phyloP scores from a whole-genome alignment of 352 stramenopile species.

The Elongisporangium prolatum region DNA sequence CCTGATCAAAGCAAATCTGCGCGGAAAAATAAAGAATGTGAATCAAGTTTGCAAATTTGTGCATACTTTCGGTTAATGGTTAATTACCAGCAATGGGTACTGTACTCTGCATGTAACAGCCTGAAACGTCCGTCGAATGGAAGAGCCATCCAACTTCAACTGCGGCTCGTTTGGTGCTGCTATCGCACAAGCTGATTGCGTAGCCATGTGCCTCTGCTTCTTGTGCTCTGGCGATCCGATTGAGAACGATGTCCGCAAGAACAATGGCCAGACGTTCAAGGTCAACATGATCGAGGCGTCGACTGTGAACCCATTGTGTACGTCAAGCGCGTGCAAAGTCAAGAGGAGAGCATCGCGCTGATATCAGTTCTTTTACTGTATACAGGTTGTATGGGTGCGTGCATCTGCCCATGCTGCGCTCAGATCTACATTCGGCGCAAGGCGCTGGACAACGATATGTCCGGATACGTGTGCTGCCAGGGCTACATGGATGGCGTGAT shows the following conservation, averaged over 20 bases:
- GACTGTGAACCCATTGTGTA: constrained; percentile 78
- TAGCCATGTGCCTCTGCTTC: constrained; percentile 30
- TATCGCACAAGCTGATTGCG: background rate
- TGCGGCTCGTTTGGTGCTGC: background rate
- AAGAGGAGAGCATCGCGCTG: background rate
- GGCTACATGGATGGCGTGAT: constrained; percentile 90
- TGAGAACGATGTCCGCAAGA: constrained; percentile 55
- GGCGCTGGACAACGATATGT: constrained; percentile 90
- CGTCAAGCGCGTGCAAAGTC: constrained; percentile 11
- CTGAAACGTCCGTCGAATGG: background rate
- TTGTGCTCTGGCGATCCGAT: constrained; percentile 67
- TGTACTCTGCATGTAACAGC: background rate
- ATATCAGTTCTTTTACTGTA: background rate
- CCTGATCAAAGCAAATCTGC: background rate
- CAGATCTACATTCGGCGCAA: constrained; percentile 90
- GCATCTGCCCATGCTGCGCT: constrained; percentile 85
- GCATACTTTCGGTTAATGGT: background rate
- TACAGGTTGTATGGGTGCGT: constrained; percentile 60
- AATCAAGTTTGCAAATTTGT: too few relatives aligned
- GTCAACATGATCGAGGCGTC: constrained; percentile 88
- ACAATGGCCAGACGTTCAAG: constrained; percentile 74
- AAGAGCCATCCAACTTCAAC: background rate
- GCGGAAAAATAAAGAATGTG: too few relatives aligned
- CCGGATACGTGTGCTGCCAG: constrained; percentile 92
- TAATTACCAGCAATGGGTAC: background rate